Evolutionary conservation across 345 rosid genomes (phyloP).

Genomic region (Microthlaspi erraticum): DNA sequence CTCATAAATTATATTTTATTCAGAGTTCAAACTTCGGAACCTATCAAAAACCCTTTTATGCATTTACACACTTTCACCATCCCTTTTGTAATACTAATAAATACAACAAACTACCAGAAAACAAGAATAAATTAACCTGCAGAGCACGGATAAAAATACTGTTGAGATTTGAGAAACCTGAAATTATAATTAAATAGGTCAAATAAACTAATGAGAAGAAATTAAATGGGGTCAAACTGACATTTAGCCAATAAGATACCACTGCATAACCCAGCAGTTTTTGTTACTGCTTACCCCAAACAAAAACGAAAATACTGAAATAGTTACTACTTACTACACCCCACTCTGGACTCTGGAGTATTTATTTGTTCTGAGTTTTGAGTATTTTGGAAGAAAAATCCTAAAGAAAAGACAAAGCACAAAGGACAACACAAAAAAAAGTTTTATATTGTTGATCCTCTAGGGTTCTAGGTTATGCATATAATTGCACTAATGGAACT

Average conservation of each 20-base stretch:
- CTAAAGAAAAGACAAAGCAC: constrained; percentile 38
- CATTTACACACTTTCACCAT: constrained; percentile 38
- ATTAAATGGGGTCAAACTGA: constrained; percentile 44
- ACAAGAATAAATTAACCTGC: not conserved
- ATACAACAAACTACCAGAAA: constrained; percentile 32
- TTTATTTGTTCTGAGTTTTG: constrained; percentile 21
- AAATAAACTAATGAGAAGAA: constrained; percentile 1
- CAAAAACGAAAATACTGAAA: constrained; percentile 17
- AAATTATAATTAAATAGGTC: constrained; percentile 19
- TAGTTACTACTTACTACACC: not conserved
- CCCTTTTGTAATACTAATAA: constrained; percentile 16
- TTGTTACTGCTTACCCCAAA: constrained; percentile 29
- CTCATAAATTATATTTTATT: not conserved
- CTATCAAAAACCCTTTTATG: constrained; percentile 18
- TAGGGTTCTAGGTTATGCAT: constrained; percentile 21
- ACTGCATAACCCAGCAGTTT: constrained; percentile 38
- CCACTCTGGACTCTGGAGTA: too few relatives aligned
- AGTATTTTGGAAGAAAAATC: not conserved
- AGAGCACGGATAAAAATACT: constrained; percentile 14
- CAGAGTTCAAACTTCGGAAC: constrained; percentile 23
- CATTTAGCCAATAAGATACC: constrained; percentile 36
- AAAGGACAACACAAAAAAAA: constrained; percentile 25
- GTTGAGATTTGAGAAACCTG: constrained; percentile 29
- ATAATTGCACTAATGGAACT: constrained; percentile 32
- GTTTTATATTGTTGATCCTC: not conserved